phyloP scores from a whole-genome alignment of 2,329 filamentous ascomycete species.

The Neofusicoccum cordaticola region DNA sequence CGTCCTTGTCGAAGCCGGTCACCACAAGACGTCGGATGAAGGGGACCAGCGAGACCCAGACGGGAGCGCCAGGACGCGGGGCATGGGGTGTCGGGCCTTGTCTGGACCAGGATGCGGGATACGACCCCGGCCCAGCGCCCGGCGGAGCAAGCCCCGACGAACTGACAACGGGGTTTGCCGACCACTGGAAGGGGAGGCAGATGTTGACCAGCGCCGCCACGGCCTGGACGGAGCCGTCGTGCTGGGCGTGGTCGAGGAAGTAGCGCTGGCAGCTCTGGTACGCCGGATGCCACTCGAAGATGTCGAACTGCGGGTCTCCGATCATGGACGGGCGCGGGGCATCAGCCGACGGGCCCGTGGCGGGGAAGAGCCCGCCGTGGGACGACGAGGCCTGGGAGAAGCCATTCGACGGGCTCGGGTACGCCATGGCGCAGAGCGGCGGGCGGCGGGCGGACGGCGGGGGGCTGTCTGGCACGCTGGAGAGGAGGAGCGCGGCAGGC shows the following conservation, averaged over 20 bases:
- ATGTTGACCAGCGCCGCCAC: constrained; percentile 92
- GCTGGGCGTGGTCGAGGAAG: constrained; percentile 88
- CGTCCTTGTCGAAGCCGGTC: constrained; percentile 83
- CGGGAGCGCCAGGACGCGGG: constrained; percentile 35
- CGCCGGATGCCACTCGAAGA: constrained; percentile 89
- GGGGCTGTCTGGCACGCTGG: too few relatives aligned
- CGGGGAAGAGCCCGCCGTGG: constrained; percentile 14
- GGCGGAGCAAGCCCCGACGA: constrained; percentile 32
- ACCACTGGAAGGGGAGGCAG: constrained; percentile 78
- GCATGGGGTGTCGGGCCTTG: constrained; percentile 38
- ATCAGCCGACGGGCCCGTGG: constrained; percentile 10
- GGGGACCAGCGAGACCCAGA: constrained; percentile 70
- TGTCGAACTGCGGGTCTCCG: constrained; percentile 61
- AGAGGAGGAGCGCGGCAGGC: too few relatives aligned
- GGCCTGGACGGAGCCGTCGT: constrained; percentile 77
- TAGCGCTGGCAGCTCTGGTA: constrained; percentile 88
- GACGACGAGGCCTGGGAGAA: constrained; percentile 15
- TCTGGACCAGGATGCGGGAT: constrained; percentile 40
- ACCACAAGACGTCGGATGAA: constrained; percentile 88
- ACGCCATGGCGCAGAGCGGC: constrained; percentile 13
- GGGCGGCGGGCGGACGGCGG: too few relatives aligned
- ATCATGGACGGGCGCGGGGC: constrained; percentile 24
- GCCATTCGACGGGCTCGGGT: constrained; percentile 15
- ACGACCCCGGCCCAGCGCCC: constrained; percentile 23
- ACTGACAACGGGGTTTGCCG: constrained; percentile 46